phyloP scores from a whole-genome alignment of 352 stramenopile species.

The Globisporangium uncinulatum region DNA sequence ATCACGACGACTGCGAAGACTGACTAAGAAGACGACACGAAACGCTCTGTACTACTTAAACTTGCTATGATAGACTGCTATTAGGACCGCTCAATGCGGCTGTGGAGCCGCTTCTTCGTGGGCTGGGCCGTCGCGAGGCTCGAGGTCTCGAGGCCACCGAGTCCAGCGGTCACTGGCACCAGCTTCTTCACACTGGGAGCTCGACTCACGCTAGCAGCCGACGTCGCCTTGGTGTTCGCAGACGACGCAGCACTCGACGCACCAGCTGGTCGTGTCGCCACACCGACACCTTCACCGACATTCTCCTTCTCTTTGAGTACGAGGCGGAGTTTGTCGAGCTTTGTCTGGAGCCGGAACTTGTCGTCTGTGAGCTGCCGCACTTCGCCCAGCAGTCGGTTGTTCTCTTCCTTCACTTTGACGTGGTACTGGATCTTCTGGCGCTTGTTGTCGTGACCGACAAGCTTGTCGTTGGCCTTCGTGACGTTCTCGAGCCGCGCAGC shows the following conservation, averaged over 20 bases:
- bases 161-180: slow-evolving; percentile 5
- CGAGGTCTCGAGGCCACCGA: slow-evolving; percentile 11
- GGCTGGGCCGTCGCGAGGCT: slow-evolving; percentile 17
- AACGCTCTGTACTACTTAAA: not conserved
- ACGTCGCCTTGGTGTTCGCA: not conserved
- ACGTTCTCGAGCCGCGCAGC: slow-evolving; percentile 25
- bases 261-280: not conserved
- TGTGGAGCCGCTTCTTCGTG: slow-evolving; percentile 33
- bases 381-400: slow-evolving; percentile 70
- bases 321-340: slow-evolving; percentile 38
- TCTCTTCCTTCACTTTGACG: slow-evolving; percentile 77
- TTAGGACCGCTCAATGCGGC: slow-evolving; percentile 12
- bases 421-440: slow-evolving; percentile 83
- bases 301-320: slow-evolving; percentile 74
- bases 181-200: slow-evolving; percentile 9
- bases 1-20: slow-evolving; percentile 33
- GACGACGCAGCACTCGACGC: not conserved
- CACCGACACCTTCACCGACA: slow-evolving; percentile 21
- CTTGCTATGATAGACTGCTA: not conserved
- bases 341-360: slow-evolving; percentile 46
- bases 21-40: slow-evolving; percentile 1
- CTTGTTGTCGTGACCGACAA: slow-evolving; percentile 74
- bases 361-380: slow-evolving; percentile 61
- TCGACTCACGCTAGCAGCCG: not conserved
- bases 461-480: slow-evolving; percentile 57